A percentile compares a stretch with the other conserved stretches of the same genome.
Conservation (phyloP, 2,329 filamentous ascomycete genomes). For the Dactylellina parvicollis region DNA sequence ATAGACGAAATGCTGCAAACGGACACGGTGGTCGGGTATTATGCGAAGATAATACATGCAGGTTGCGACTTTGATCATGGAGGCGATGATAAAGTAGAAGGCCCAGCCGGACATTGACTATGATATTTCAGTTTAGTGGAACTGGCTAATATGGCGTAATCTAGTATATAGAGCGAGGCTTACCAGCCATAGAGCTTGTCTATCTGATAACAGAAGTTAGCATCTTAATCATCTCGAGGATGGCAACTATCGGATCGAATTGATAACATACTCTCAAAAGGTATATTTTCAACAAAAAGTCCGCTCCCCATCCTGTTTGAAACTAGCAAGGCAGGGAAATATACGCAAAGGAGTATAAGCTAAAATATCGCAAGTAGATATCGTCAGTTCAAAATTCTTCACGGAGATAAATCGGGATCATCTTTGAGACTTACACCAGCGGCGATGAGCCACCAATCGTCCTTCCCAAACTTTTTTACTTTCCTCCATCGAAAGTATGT, state of each 20-base stretch:
- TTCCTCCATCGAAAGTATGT: constrained; percentile 57
- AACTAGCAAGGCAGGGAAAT: constrained; percentile 53
- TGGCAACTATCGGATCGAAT: neutral
- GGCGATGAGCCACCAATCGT: constrained; percentile 58
- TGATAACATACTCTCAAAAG: constrained; percentile 36
- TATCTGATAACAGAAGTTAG: constrained; percentile 23
- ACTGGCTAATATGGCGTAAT: neutral
- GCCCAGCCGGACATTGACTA: constrained; percentile 52
- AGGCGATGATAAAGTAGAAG: constrained; percentile 52
- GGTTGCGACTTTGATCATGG: constrained; percentile 52
- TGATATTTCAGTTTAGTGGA: constrained; percentile 4
- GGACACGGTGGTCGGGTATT: constrained; percentile 43
- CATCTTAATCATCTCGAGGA: neutral
- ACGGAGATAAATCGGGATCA: neutral
- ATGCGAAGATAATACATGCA: constrained; percentile 52
- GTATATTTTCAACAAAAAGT: constrained; percentile 51
- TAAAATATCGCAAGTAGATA: no score
- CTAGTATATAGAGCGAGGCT: neutral
- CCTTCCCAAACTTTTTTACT: constrained; percentile 56
- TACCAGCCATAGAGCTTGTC: constrained; percentile 52
- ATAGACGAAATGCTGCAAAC: constrained; percentile 50
- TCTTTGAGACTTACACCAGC: constrained; percentile 56
- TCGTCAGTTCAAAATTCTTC: neutral
- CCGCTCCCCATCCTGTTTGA: constrained; percentile 51
- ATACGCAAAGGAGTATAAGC: constrained; percentile 41